Percentiles rank a stretch among this genome's conserved stretches.
These are phyloP conservation scores for Boletus pseudopeckii DNA, from an alignment of 768 basidiomycete genomes.

Conservation along the genomic window DNA sequence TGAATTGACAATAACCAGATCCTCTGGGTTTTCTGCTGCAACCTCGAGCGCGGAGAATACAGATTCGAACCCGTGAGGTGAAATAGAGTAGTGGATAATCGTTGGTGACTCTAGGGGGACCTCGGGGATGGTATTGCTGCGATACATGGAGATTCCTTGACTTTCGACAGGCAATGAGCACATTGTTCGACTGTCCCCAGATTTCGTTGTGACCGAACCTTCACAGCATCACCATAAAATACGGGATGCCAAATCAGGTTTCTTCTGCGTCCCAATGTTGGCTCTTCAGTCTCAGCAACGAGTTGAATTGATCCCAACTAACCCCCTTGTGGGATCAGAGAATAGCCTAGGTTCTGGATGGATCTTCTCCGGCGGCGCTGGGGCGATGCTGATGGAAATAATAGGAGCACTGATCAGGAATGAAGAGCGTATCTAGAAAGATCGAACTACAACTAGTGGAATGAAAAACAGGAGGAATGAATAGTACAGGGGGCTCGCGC, in stretches of 20 bases:
- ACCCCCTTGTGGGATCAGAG: constrained; percentile 63
- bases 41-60: constrained; percentile 59
- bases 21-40: constrained; percentile 24
- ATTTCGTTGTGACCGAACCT: neutral
- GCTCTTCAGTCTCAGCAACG: constrained; percentile 59
- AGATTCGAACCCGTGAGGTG: constrained; percentile 63
- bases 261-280: constrained; percentile 42
- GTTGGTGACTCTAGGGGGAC: constrained; percentile 69
- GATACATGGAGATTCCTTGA: constrained; percentile 64
- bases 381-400: constrained; percentile 70
- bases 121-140: constrained; percentile 55
- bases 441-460: neutral
- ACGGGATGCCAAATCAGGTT: constrained; percentile 57
- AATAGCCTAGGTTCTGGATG: constrained; percentile 48
- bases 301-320: constrained; percentile 59
- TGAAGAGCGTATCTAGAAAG: too few species aligned
- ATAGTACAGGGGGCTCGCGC: too few species aligned
- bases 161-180: constrained; percentile 69
- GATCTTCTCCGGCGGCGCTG: constrained; percentile 54
- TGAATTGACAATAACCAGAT: neutral
- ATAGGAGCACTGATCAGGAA: constrained; percentile 43
- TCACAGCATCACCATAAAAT: neutral
- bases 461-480: constrained; percentile 30
- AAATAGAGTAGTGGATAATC: constrained; percentile 65
- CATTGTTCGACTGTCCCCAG: constrained; percentile 61